These are phyloP conservation scores for Gardenia jasminoides DNA, from an alignment of 257 asterid genomes.

Conservation along the genomic window DNA sequence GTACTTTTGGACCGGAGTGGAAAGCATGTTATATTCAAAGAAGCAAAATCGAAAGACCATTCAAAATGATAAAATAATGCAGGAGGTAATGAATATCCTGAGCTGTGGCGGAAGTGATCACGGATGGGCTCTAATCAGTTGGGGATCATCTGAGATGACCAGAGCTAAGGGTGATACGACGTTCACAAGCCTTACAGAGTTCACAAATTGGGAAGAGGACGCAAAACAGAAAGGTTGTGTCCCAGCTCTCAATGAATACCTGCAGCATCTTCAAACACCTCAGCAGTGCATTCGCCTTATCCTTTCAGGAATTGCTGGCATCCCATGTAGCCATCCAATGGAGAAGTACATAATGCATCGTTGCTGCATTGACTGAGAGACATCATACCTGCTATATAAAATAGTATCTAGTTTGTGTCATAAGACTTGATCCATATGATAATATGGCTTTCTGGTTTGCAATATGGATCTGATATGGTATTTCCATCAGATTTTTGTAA, in stretches of 20 bases:
- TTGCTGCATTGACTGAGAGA: constrained; percentile 64
- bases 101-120: constrained; percentile 53
- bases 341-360: constrained; percentile 81
- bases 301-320: constrained; percentile 62
- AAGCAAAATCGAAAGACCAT: constrained; percentile 45
- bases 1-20: constrained; percentile 78
- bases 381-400: neutral
- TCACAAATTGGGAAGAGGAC: constrained; percentile 42
- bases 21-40: constrained; percentile 83
- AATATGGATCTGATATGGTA: neutral
- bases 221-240: constrained; percentile 48
- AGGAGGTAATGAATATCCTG: constrained; percentile 60
- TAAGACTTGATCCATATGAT: neutral
- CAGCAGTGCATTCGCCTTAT: constrained; percentile 71
- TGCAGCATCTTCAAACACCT: constrained; percentile 42
- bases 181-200: constrained; percentile 36
- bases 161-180: constrained; percentile 53
- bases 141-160: constrained; percentile 55
- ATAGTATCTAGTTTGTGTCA: neutral
- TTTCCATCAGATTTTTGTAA: neutral
- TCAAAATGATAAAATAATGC: constrained; percentile 47
- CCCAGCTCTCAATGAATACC: constrained; percentile 45
- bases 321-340: constrained; percentile 68
- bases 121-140: constrained; percentile 76
- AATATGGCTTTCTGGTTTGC: neutral